phyloP scores from a whole-genome alignment of 1,139 yeast genomes.

The Sugiyamaella neomexicana region DNA sequence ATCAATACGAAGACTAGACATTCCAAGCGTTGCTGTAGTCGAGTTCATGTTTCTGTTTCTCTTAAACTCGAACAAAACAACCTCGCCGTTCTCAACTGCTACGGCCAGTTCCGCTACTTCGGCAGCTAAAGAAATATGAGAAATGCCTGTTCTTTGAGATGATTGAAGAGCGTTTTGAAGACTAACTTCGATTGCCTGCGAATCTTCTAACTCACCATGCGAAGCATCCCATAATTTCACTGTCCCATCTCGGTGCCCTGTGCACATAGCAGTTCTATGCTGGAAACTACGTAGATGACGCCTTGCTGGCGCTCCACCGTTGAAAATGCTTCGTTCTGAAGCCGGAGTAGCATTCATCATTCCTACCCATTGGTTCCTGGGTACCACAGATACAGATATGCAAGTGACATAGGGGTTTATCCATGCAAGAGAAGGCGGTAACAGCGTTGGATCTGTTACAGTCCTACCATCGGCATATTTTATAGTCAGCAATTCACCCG shows the following conservation, averaged over 20 bases:
- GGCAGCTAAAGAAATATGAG: conserved; percentile 69
- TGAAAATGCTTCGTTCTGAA: conserved; percentile 43
- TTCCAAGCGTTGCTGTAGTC: conserved; percentile 28
- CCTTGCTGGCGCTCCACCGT: conserved; percentile 75
- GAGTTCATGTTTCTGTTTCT: conserved; percentile 42
- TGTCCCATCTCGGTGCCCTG: conserved; percentile 82
- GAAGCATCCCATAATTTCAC: conserved; percentile 82
- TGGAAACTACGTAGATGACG: conserved; percentile 58
- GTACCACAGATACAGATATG: conserved; percentile 55
- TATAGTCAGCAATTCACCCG: conserved; percentile 57
- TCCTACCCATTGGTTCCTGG: conserved; percentile 72
- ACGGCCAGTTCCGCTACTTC: conserved; percentile 75
- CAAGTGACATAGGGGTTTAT: conserved; percentile 69
- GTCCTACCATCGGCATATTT: conserved; percentile 57
- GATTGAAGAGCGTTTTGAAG: conserved; percentile 50
- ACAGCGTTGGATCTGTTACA: conserved; percentile 56
- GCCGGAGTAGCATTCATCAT: conserved; percentile 53
- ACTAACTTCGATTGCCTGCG: conserved; percentile 57
- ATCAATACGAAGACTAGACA: conserved; percentile 22
- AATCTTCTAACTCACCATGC: conserved; percentile 65
- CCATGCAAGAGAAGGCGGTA: conserved; percentile 81
- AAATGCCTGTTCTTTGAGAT: conserved; percentile 49
- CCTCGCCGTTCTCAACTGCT: conserved; percentile 69
- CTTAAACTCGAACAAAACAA: conserved; percentile 74
- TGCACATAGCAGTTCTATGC: conserved; percentile 62